These are phyloP conservation scores for Ceratopteris richardii DNA, from an alignment of 75 land plant species.

Conservation along the genomic window DNA sequence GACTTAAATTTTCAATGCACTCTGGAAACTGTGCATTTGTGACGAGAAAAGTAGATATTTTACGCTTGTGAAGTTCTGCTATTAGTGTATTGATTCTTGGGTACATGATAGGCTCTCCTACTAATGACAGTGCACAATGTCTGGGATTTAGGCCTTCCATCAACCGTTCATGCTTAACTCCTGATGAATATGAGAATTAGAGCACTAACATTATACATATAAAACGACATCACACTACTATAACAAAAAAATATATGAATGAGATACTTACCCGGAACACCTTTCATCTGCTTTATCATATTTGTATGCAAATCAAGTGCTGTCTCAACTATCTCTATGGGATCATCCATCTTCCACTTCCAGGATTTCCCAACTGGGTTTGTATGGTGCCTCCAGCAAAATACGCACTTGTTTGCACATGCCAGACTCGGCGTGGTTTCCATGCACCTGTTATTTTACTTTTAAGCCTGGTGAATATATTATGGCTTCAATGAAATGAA, in stretches of 20 bases:
- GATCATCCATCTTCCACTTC: conserved; percentile 98
- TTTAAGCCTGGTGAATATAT: not conserved
- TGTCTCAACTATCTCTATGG: conserved; percentile 67
- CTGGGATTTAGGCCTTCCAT: conserved; percentile 74
- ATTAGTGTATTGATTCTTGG: conserved; percentile 86
- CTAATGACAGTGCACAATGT: conserved; percentile 95
- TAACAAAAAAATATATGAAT: too few relatives aligned
- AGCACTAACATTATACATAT: not conserved
- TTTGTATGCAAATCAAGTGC: conserved; percentile 83
- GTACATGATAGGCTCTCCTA: conserved; percentile 98
- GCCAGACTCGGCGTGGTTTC: conserved; percentile 96
- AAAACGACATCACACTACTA: too few relatives aligned
- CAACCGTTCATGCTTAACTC: conserved; percentile 73
- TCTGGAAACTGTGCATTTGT: conserved; percentile 99
- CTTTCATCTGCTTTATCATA: conserved; percentile 99
- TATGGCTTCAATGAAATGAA: not conserved
- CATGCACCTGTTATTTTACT: conserved; percentile 64
- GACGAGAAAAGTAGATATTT: conserved; percentile 86
- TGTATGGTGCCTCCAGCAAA: conserved; percentile 98
- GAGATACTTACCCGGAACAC: conserved; percentile 82
- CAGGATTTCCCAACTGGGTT: conserved; percentile 96
- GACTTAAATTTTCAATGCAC: conserved; percentile 50
- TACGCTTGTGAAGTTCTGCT: conserved; percentile 70
- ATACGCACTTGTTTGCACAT: conserved; percentile 97
- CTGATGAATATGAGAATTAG: conserved; percentile 18